Evolutionary conservation across 208 protist genomes (phyloP).

Genomic region (Leishmania tropica): DNA sequence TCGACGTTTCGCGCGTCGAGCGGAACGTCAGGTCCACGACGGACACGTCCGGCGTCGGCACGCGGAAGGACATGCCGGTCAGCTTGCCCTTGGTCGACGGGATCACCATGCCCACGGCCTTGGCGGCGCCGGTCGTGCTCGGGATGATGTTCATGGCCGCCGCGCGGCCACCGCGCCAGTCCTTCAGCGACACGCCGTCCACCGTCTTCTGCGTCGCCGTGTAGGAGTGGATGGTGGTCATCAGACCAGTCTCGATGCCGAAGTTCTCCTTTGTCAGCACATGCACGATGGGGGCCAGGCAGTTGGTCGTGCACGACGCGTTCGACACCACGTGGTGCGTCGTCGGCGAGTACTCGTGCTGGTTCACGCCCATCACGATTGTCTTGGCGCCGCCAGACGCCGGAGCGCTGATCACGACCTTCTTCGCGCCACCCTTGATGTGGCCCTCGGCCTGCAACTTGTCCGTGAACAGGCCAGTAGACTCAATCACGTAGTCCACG

Average conservation of each 20-base stretch:
- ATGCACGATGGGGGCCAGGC: conserved; percentile 98
- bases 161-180: conserved; percentile 97
- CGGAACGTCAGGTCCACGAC: conserved; percentile 98
- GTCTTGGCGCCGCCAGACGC: conserved; percentile 96
- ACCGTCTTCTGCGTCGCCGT: conserved; percentile 99
- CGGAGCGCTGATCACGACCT: conserved; percentile 99
- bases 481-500: conserved; percentile 98
- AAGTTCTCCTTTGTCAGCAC: conserved; percentile 97
- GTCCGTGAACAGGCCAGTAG: conserved; percentile 98
- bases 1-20: conserved; percentile 91
- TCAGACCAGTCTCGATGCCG: conserved; percentile 97
- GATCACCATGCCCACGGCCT: conserved; percentile 98
- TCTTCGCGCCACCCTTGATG: conserved; percentile 97
- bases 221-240: conserved; percentile 99
- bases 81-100: conserved; percentile 91
- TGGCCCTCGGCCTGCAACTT: conserved; percentile 92
- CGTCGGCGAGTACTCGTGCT: conserved; percentile 91
- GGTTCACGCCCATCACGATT: conserved; percentile 99
- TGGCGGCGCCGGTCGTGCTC: conserved; percentile 98
- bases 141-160: conserved; percentile 99
- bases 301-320: conserved; percentile 99
- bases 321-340: conserved; percentile 95
- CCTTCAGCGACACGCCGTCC: conserved; percentile 97
- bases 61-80: conserved; percentile 99
- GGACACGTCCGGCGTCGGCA: conserved; percentile 98